phyloP scores from a whole-genome alignment of 768 basidiomycete genomes.

The Suillus subluteus region DNA sequence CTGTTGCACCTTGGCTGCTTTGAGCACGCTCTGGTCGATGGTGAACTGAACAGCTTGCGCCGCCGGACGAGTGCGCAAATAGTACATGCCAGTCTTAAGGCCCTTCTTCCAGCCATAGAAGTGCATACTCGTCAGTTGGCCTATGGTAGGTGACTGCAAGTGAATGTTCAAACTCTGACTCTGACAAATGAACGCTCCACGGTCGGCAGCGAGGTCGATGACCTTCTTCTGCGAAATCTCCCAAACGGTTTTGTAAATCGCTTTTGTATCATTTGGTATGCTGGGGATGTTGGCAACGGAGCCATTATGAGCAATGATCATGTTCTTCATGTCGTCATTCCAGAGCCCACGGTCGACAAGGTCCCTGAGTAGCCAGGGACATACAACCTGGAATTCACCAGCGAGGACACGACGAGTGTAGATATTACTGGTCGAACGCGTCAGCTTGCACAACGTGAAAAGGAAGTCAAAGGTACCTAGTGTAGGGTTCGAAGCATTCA shows the following conservation, averaged over 20 bases:
- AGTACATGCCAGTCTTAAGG: slow-evolving; percentile 98
- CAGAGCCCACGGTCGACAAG: slow-evolving; percentile 94
- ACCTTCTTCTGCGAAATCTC: slow-evolving; percentile 99
- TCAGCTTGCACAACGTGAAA: slow-evolving; percentile 13
- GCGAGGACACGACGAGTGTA: slow-evolving; percentile 99
- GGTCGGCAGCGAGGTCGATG: slow-evolving; percentile 97
- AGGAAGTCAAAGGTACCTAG: slow-evolving; percentile 56
- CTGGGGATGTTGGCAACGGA: slow-evolving; percentile 84
- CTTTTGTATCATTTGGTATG: slow-evolving; percentile 91
- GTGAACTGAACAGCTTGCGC: slow-evolving; percentile 98
- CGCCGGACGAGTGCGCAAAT: slow-evolving; percentile 92
- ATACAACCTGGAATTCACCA: slow-evolving; percentile 99
- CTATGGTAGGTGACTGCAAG: slow-evolving; percentile 83
- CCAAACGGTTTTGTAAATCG: slow-evolving; percentile 99
- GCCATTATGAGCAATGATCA: slow-evolving; percentile 96
- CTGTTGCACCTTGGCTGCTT: slow-evolving; percentile 45
- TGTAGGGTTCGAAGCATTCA: slow-evolving; percentile 99
- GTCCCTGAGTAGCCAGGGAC: slow-evolving; percentile 98
- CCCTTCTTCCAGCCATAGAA: slow-evolving; percentile 99
- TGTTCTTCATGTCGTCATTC: slow-evolving; percentile 99
- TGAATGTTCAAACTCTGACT: slow-evolving; percentile 95
- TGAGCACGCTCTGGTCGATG: slow-evolving; percentile 80
- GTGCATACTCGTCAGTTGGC: slow-evolving; percentile 95
- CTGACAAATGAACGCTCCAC: slow-evolving; percentile 97
- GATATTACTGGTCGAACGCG: slow-evolving; percentile 71